Percentiles rank a stretch among this genome's conserved stretches.
Evolutionary conservation across 495 filamentous ascomycete genomes (phyloP).

Genomic region (Neurospora sp.): DNA sequence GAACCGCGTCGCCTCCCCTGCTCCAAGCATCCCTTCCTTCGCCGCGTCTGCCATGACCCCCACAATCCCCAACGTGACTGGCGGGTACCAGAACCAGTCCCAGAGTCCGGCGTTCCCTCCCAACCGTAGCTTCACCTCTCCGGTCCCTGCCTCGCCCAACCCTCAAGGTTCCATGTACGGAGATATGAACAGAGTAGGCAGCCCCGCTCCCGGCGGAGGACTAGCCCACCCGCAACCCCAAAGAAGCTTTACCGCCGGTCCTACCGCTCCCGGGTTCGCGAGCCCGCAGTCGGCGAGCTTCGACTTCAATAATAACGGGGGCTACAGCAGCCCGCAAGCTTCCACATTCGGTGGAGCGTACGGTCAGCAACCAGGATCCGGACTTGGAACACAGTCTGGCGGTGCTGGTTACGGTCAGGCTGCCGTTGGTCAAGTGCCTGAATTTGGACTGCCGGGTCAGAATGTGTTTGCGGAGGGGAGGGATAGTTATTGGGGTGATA

Average conservation of each 20-base stretch:
- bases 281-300: background rate
- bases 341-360: background rate
- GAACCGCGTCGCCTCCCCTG: background rate
- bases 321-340: background rate
- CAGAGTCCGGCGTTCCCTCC: slow-evolving; percentile 12
- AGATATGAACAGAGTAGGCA: slow-evolving; percentile 11
- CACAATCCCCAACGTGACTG: slow-evolving; percentile 14
- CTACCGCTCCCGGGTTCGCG: background rate
- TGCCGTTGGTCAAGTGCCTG: background rate
- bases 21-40: background rate
- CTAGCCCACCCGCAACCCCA: slow-evolving; percentile 19
- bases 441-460: background rate
- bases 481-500: background rate
- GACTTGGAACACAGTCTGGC: background rate
- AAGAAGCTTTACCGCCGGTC: slow-evolving; percentile 17
- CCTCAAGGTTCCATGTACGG: slow-evolving; percentile 14
- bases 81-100: slow-evolving; percentile 8
- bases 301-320: background rate
- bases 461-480: background rate
- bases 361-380: background rate
- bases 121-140: slow-evolving; percentile 24
- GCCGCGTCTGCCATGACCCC: slow-evolving; percentile 12
- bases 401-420: background rate
- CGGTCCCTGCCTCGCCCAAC: slow-evolving; percentile 19
- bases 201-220: slow-evolving; percentile 7